Base-by-base conservation (phyloP, 1,284 basidiomycete species). In the Singerocomus inundabilis region DNA sequence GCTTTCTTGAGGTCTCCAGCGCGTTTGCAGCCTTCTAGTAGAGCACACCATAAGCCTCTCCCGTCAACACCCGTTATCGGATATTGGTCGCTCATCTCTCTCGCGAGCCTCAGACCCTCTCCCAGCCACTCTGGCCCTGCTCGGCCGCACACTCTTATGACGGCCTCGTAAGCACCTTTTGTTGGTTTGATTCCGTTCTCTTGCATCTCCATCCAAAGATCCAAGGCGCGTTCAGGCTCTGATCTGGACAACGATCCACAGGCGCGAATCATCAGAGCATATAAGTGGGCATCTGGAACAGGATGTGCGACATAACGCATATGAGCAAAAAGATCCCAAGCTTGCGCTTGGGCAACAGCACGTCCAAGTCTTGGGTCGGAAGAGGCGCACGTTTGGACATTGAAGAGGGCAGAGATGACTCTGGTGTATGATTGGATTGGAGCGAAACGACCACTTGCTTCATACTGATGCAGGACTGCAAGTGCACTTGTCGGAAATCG, bases 251-350 rank as follows among this genome's bases (percentile, higher is more conserved):
- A 68, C 8, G 78, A 73, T 0, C 86, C 88, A 57, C 96, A 98
- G 0, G 91, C 88, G 1, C 80, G 78, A 59, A 99, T 94, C 92
- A 99, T 97, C 25, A 83, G 67, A 0, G 85, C 80, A 69, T 95
- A 99, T 6, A 95, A 70, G 15, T 78, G 69, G 3, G 77, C 75
- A 53, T 90, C 84, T 0, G 96, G 94, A 3, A 75, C 71, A 0
- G 93, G 85, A 63, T 99, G 93, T 0, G 95, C 92, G 6, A 90
- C 87, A 47, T 98, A 91, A 46, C 97, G 91, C 91, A 98, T 97
- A 67, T 98, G 94, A 3, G 90, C 76, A 67, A 93, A 98, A 24
- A 98, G 77, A 61, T 98, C 92, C 92, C 92, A 97, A 0, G 91
- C 93, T 52, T 91, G 84, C 0, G 88, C 85, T 35, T 79, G 78